Evolutionary conservation across 306 rosid genomes (phyloP).

Genomic region (Ormosia semicastrata): DNA sequence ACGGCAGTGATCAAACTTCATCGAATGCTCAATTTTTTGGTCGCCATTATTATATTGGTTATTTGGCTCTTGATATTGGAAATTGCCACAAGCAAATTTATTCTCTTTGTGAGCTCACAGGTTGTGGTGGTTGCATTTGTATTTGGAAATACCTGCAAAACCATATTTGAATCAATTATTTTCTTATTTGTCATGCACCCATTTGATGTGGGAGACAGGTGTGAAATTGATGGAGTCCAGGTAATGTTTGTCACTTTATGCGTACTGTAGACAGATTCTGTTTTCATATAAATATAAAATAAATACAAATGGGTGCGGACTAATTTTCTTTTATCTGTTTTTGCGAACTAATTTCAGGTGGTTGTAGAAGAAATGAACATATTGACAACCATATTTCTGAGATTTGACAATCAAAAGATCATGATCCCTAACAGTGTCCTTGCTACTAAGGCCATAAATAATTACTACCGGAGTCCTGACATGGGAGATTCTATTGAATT

Average conservation of each 20-base stretch:
- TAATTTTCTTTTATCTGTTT: conserved; percentile 10
- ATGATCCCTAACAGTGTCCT: conserved; percentile 72
- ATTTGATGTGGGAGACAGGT: conserved; percentile 92
- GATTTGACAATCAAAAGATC: conserved; percentile 64
- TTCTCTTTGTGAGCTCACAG: conserved; percentile 74
- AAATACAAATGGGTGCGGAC: not conserved
- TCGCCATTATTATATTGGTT: conserved; percentile 51
- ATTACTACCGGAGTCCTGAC: conserved; percentile 94
- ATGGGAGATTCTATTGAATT: conserved; percentile 80
- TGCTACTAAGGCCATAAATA: conserved; percentile 61
- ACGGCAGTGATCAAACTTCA: conserved; percentile 91
- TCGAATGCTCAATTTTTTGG: conserved; percentile 62
- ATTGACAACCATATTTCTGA: conserved; percentile 80
- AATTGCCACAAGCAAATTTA: conserved; percentile 69
- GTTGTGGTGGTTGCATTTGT: conserved; percentile 78
- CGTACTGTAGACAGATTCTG: not conserved
- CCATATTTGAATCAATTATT: conserved; percentile 75
- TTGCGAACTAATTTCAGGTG: conserved; percentile 57
- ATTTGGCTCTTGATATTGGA: conserved; percentile 76
- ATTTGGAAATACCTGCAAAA: conserved; percentile 93
- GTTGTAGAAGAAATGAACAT: conserved; percentile 98
- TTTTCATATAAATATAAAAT: not conserved
- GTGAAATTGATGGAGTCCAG: conserved; percentile 83
- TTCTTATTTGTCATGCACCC: conserved; percentile 95
- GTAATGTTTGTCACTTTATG: conserved; percentile 28